Conservation (phyloP, 768 basidiomycete species). For the Phlegmacium glaucopus region DNA sequence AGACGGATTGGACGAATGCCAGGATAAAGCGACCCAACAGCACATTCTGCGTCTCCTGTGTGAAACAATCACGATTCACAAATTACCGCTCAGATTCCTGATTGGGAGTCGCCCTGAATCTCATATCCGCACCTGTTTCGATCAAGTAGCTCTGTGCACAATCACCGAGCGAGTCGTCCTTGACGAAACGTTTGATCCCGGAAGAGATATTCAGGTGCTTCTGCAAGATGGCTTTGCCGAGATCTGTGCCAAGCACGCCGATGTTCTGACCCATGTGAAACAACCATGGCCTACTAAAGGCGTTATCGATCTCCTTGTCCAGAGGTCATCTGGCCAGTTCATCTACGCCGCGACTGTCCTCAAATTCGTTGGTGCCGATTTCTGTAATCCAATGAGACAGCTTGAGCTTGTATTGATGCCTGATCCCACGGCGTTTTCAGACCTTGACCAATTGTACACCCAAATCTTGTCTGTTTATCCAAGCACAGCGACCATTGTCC, state of each 20-base stretch:
- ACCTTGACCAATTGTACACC: conserved; percentile 12
- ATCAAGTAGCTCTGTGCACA: background rate
- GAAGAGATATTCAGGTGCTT: conserved; percentile 3
- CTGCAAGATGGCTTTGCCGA: conserved; percentile 8
- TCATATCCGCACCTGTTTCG: conserved; percentile 8
- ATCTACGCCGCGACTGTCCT: conserved; percentile 2
- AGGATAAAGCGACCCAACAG: conserved; percentile 1
- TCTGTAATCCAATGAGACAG: conserved; percentile 4
- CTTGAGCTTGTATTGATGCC: conserved; percentile 7
- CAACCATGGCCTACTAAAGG: background rate
- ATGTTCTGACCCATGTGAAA: background rate
- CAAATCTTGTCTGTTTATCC: conserved; percentile 10
- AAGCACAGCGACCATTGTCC: background rate
- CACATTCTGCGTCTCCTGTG: conserved; percentile 6
- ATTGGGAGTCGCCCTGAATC: conserved; percentile 21
- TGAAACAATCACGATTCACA: background rate
- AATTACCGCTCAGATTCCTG: conserved; percentile 14
- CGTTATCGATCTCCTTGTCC: too few species aligned
- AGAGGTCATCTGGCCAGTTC: too few species aligned
- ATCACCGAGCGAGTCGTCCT: background rate
- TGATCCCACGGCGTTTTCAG: conserved; percentile 1
- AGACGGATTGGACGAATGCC: conserved; percentile 23
- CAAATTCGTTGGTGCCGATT: conserved; percentile 11
- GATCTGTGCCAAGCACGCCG: conserved; percentile 1
- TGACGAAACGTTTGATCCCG: conserved; percentile 5